Conservation (phyloP, 305 asterid species). For the Ruellia speciosa region DNA sequence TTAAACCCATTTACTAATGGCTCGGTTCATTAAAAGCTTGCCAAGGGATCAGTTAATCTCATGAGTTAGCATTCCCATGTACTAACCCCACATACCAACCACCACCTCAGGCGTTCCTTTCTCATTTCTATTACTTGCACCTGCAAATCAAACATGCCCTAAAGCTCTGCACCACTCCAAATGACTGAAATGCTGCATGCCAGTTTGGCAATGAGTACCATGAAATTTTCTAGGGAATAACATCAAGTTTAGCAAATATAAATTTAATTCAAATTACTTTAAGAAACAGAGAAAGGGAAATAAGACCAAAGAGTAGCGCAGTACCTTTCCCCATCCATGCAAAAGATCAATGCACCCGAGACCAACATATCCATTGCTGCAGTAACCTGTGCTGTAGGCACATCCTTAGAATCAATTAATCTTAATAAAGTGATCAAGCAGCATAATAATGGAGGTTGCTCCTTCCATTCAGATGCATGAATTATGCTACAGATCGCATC, state of each 20-base stretch:
- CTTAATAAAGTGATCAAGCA: conserved; percentile 60
- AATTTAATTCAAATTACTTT: conserved; percentile 16
- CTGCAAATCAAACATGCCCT: too few relatives aligned
- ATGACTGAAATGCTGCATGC: conserved; percentile 8
- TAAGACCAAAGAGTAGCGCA: conserved; percentile 13
- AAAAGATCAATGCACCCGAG: conserved; percentile 58
- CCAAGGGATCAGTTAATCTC: too few relatives aligned
- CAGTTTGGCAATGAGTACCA: conserved; percentile 1
- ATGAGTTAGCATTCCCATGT: too few relatives aligned
- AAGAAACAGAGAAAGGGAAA: conserved; percentile 18
- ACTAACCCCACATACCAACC: too few relatives aligned
- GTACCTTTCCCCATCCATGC: conserved; percentile 64
- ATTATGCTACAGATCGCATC: conserved; percentile 28
- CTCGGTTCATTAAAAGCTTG: too few relatives aligned
- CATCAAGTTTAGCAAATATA: conserved; percentile 14
- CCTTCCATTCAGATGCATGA: conserved; percentile 54
- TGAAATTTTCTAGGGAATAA: neutral
- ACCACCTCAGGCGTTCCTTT: too few relatives aligned
- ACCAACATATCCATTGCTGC: conserved; percentile 53
- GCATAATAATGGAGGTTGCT: conserved; percentile 60
- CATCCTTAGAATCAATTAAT: conserved; percentile 50
- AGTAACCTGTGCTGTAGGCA: conserved; percentile 40
- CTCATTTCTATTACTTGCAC: too few relatives aligned
- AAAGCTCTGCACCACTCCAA: too few relatives aligned
- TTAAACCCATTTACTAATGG: too few relatives aligned